These are phyloP conservation scores for Mesostigma viride DNA, from an alignment of 139 green algal species.

Conservation along the genomic window DNA sequence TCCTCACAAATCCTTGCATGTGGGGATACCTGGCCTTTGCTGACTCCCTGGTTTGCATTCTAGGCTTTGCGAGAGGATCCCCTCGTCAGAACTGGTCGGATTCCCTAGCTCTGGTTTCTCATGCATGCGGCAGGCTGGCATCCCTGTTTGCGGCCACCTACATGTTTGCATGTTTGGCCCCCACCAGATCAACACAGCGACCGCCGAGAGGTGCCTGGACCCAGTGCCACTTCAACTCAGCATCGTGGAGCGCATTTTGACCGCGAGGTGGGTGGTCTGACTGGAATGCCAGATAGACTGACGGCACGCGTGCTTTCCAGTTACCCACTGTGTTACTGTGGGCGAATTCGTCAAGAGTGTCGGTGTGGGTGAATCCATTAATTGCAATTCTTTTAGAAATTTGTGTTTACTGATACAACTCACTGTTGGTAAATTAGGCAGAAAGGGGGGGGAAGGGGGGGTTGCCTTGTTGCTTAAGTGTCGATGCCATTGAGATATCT, in stretches of 20 bases:
- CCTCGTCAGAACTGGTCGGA: not conserved
- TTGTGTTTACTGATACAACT: too few species aligned
- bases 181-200: constrained; percentile 15
- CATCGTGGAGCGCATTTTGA: constrained; percentile 18
- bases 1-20: too few species aligned
- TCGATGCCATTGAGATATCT: too few species aligned
- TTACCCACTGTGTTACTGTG: too few species aligned
- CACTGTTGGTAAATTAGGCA: too few species aligned
- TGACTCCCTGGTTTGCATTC: not conserved
- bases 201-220: constrained; percentile 25
- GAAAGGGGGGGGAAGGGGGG: too few species aligned
- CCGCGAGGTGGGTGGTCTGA: constrained; percentile 5
- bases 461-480: too few species aligned
- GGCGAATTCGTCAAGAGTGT: too few species aligned
- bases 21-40: not conserved
- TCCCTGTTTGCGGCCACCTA: not conserved
- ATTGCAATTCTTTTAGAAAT: too few species aligned
- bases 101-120: not conserved
- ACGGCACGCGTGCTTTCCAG: too few species aligned
- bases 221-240: constrained; percentile 11
- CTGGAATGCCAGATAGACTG: too few species aligned
- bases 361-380: too few species aligned
- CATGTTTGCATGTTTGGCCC: constrained; percentile 9
- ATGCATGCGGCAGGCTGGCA: not conserved
- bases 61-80: not conserved